These are phyloP conservation scores for Boletus sp. DNA, from an alignment of 768 basidiomycete genomes.

Conservation along the genomic window DNA sequence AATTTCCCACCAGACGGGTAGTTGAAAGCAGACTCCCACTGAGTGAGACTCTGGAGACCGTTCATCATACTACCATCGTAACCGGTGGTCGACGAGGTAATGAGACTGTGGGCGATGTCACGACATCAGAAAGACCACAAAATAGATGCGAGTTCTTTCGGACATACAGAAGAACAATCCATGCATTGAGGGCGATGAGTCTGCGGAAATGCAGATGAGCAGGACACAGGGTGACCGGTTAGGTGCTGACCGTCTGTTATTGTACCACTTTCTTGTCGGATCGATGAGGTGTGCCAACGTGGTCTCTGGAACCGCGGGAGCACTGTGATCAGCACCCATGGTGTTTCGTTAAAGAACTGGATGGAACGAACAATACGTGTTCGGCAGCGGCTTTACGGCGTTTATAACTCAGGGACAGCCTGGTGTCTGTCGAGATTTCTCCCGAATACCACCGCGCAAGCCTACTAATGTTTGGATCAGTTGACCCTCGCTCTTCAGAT, in stretches of 20 bases:
- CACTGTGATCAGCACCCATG: constrained; percentile 57
- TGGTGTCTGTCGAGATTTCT: no score
- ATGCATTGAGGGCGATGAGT: constrained; percentile 61
- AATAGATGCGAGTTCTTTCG: background rate
- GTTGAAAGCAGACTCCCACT: constrained; percentile 63
- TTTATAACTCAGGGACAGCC: background rate
- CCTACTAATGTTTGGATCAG: no score
- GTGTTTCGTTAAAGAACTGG: constrained; percentile 4
- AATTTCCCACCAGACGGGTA: constrained; percentile 54
- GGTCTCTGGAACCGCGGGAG: constrained; percentile 25
- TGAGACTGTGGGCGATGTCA: constrained; percentile 42
- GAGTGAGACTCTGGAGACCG: constrained; percentile 66
- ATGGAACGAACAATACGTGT: constrained; percentile 13
- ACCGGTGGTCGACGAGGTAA: constrained; percentile 73
- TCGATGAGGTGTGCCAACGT: constrained; percentile 58
- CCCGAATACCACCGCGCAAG: no score
- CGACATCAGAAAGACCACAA: background rate
- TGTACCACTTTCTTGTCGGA: constrained; percentile 71
- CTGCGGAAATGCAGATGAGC: constrained; percentile 29
- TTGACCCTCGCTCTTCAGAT: no score
- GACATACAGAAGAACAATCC: constrained; percentile 67
- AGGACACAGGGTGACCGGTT: background rate
- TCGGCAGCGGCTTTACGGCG: background rate
- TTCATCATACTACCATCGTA: constrained; percentile 83
- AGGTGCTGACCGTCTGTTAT: constrained; percentile 58